A percentile compares a stretch with the other conserved stretches of the same genome.
These are phyloP conservation scores for Talaromyces albobiverticillius DNA, from an alignment of 2,329 filamentous ascomycete species.

Conservation along the genomic window DNA sequence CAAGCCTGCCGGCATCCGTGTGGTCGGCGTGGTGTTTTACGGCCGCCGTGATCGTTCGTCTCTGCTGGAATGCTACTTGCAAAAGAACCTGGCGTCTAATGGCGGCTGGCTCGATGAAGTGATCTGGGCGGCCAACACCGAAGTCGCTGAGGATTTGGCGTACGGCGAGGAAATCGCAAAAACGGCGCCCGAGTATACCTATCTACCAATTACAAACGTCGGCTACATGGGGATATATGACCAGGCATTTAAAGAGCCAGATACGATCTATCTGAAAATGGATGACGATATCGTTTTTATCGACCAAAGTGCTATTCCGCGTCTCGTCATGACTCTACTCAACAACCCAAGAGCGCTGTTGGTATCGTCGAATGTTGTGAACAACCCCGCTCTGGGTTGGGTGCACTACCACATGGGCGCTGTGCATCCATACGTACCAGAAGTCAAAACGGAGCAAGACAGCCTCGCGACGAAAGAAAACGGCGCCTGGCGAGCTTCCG, in stretches of 20 bases:
- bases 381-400: slow-evolving; percentile 14
- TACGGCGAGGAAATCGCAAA: slow-evolving; percentile 12
- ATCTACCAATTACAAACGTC: slow-evolving; percentile 3
- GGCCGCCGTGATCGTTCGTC: slow-evolving; percentile 14
- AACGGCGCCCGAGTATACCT: slow-evolving; percentile 11
- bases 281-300: slow-evolving; percentile 16
- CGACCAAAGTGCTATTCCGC: slow-evolving; percentile 14
- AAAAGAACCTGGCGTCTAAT: slow-evolving; percentile 9
- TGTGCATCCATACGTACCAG: slow-evolving; percentile 14
- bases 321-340: slow-evolving; percentile 8
- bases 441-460: slow-evolving; percentile 4
- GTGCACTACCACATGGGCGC: slow-evolving; percentile 16
- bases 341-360: slow-evolving; percentile 13
- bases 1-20: slow-evolving; percentile 11
- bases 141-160: slow-evolving; percentile 10
- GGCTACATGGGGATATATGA: slow-evolving; percentile 10
- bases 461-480: slow-evolving; percentile 13
- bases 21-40: slow-evolving; percentile 14
- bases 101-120: slow-evolving; percentile 15
- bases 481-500: slow-evolving; percentile 12
- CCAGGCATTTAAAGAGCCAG: slow-evolving; percentile 9
- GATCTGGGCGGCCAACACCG: slow-evolving; percentile 14
- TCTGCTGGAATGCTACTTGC: slow-evolving; percentile 13
- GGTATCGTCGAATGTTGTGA: slow-evolving; percentile 14
- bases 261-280: slow-evolving; percentile 15